Conservation (phyloP, 164 flowering plant species). For the Euptelea pleiosperma region DNA sequence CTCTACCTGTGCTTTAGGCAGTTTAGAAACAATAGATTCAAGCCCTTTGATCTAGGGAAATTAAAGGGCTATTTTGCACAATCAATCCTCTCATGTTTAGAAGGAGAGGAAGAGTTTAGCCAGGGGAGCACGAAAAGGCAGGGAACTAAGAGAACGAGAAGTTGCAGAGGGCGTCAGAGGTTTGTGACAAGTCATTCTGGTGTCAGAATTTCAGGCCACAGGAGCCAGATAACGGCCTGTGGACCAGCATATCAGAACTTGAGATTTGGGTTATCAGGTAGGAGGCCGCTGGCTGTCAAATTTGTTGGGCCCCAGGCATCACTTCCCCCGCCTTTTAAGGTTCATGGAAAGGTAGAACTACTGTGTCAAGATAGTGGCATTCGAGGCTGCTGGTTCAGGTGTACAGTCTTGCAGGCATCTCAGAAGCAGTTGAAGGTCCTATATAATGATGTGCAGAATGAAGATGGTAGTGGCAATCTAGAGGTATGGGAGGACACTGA, state of each 20-base stretch:
- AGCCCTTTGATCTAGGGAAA: conserved; percentile 76
- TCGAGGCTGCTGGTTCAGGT: conserved; percentile 92
- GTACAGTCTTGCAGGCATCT: conserved; percentile 54
- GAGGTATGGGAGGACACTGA: conserved; percentile 51
- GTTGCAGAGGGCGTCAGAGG: conserved; percentile 36
- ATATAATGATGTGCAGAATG: conserved; percentile 72
- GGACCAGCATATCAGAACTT: conserved; percentile 28
- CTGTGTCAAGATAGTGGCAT: conserved; percentile 91
- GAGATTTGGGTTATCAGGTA: conserved; percentile 29
- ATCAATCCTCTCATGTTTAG: conserved; percentile 61
- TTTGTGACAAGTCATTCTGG: conserved; percentile 24
- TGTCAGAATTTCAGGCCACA: conserved; percentile 21
- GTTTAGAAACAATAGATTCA: conserved; percentile 58
- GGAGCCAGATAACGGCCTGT: conserved; percentile 15
- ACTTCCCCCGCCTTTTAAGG: conserved; percentile 31
- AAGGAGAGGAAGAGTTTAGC: conserved; percentile 50
- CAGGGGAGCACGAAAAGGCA: conserved; percentile 33
- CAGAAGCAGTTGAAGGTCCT: conserved; percentile 60
- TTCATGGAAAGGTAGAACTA: conserved; percentile 66
- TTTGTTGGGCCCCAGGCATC: conserved; percentile 22
- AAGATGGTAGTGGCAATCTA: conserved; percentile 64
- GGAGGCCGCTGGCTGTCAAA: conserved; percentile 34
- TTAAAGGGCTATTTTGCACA: conserved; percentile 81
- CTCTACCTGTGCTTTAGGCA: conserved; percentile 72
- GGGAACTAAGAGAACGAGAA: conserved; percentile 62